Evolutionary conservation across 495 filamentous ascomycete species (phyloP), one percentile per base, ranked within the genome.

Genomic region (Aspergillus kassunensis): DNA sequence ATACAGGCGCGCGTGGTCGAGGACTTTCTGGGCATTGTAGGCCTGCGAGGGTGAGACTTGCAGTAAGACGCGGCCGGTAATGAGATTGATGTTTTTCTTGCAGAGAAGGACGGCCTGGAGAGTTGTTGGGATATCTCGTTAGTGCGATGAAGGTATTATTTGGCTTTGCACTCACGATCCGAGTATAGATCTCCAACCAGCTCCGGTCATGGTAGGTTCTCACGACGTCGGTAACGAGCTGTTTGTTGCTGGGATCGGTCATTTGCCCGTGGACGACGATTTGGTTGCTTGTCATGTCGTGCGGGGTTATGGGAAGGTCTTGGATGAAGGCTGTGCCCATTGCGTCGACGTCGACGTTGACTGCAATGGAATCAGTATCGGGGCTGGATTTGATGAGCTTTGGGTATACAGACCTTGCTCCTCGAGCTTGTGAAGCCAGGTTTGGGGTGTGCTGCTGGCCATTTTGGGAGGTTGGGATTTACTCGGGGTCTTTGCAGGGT

Each of bases 281-380:
- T 49, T 76, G 71, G 54, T 74, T 76, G 52, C 71, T 76, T 13
- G 72, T 76, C 66, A 67, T 63, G 51, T 73, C 68, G 51, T 74
- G 64, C 19, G 68, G 69, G 8, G 39, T 49, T 35, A 69, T 62
- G 15, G 62, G 60, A n/a, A 69, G 55, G 33, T 48, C 60, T 40
- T 61, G 60, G 19, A 65, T 68, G 53, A 66, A 68, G 15, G 60
- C 59, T 3, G 71, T 69, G 27, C 68, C 67, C 69, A 73, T 74
- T 55, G 61, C 72, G 53, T 72, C 69, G 21, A 74, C 67, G 53
- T 76, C 71, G 37, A 76, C 57, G 23, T 74, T 67, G 7, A 72
- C 70, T 72, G 31, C 13, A n/a, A 20, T 12, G 24, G 27, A 33
- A 19, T 41, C 34, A 33, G 46, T 42, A 42, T 21, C n/a, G 15